Conservation (phyloP, 345 rosid species). For the Melaleuca alternifolia region DNA sequence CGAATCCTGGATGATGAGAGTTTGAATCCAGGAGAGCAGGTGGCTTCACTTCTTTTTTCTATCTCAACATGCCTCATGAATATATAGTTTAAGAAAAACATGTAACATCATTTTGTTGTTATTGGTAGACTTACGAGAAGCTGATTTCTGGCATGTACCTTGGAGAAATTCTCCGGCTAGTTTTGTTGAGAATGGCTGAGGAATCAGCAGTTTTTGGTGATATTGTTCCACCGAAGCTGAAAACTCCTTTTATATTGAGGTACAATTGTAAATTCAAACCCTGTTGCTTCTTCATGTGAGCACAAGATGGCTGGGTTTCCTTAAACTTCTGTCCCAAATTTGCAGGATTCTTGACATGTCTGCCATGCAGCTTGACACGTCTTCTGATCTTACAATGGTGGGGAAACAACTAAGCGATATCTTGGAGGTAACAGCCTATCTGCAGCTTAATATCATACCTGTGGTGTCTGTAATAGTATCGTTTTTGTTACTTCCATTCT, state of each 20-base stretch:
- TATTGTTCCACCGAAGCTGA: conserved; percentile 45
- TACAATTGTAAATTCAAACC: background rate
- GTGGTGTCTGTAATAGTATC: background rate
- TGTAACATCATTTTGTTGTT: background rate
- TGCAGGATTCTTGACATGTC: conserved; percentile 53
- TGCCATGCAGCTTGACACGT: conserved; percentile 65
- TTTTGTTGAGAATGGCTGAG: conserved; percentile 50
- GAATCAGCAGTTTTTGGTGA: conserved; percentile 62
- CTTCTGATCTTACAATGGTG: conserved; percentile 50
- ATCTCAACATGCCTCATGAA: background rate
- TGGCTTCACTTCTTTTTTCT: background rate
- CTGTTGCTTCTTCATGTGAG: background rate
- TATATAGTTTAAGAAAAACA: too few relatives aligned
- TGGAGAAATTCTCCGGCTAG: conserved; percentile 57
- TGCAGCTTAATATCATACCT: background rate
- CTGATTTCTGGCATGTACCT: conserved; percentile 67
- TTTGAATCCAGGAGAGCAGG: conserved; percentile 77
- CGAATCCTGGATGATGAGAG: conserved; percentile 39
- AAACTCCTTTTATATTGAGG: conserved; percentile 51
- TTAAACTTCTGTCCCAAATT: background rate
- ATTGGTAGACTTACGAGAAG: conserved; percentile 46
- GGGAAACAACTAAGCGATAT: conserved; percentile 44
- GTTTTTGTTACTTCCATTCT: background rate
- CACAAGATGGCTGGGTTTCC: background rate
- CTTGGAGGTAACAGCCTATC: conserved; percentile 34